Percentiles rank a stretch among this genome's conserved stretches.
Conservation (phyloP, 345 rosid species). For the Raphanus raphanistrum region DNA sequence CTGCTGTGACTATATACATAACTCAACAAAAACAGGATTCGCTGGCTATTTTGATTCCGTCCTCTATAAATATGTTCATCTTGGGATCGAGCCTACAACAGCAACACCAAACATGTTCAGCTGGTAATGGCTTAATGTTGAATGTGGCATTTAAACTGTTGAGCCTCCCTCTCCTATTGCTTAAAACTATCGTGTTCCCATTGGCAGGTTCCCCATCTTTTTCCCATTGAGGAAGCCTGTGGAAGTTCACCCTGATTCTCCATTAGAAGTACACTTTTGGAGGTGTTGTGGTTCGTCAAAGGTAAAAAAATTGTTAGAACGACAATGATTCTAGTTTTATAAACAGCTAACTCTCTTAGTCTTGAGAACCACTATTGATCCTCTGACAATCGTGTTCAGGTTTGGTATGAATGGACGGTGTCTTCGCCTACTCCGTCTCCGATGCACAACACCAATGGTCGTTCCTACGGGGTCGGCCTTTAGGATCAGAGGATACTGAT, state of each 20-base stretch:
- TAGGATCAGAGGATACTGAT: constrained; percentile 36
- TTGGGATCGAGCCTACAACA: constrained; percentile 87
- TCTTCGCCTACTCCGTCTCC: constrained; percentile 64
- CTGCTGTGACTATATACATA: neutral
- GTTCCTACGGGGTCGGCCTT: constrained; percentile 96
- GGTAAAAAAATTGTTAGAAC: constrained; percentile 42
- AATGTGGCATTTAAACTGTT: neutral
- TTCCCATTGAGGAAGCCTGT: constrained; percentile 90
- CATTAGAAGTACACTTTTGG: constrained; percentile 90
- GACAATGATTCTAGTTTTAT: neutral
- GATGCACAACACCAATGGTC: constrained; percentile 89
- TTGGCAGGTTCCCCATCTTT: constrained; percentile 88
- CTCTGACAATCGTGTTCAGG: constrained; percentile 44
- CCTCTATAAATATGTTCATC: constrained; percentile 94
- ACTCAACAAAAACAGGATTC: constrained; percentile 57
- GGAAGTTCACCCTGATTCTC: constrained; percentile 53
- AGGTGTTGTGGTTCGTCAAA: constrained; percentile 77
- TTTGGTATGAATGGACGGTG: constrained; percentile 97
- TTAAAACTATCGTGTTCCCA: neutral
- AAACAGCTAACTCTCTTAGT: neutral
- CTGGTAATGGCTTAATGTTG: constrained; percentile 57
- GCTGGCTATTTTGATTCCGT: constrained; percentile 92
- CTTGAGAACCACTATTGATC: neutral
- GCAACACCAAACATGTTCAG: constrained; percentile 99
- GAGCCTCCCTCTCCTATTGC: neutral